Percentiles rank a stretch among this genome's conserved stretches.
Conservation (phyloP, 441 rosid species). For the Biscutella laevigata region DNA sequence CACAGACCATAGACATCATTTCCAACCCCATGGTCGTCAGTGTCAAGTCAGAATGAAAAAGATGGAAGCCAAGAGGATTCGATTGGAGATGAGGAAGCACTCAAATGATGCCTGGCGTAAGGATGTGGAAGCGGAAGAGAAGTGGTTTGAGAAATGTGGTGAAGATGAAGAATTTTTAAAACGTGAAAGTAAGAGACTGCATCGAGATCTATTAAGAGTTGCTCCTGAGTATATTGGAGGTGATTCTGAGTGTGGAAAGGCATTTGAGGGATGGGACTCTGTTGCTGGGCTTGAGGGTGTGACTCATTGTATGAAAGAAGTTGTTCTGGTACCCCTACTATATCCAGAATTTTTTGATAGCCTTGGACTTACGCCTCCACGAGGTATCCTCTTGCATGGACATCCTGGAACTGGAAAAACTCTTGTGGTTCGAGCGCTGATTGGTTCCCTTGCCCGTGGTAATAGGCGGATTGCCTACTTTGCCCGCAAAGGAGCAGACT, state of each 20-base stretch:
- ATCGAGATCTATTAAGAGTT: slow-evolving; percentile 87
- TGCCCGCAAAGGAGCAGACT: slow-evolving; percentile 98
- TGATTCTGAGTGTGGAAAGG: slow-evolving; percentile 46
- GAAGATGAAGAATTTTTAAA: slow-evolving; percentile 97
- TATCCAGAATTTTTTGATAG: slow-evolving; percentile 92
- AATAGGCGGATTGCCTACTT: slow-evolving; percentile 89
- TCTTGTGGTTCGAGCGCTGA: slow-evolving; percentile 86
- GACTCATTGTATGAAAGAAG: slow-evolving; percentile 92
- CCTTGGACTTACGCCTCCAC: slow-evolving; percentile 87
- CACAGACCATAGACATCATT: slow-evolving; percentile 78
- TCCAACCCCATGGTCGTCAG: slow-evolving; percentile 72
- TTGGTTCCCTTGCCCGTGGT: slow-evolving; percentile 93
- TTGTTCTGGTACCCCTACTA: slow-evolving; percentile 80
- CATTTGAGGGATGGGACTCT: slow-evolving; percentile 90
- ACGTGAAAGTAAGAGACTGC: slow-evolving; percentile 93
- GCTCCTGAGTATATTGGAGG: slow-evolving; percentile 96
- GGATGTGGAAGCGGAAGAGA: slow-evolving; percentile 96
- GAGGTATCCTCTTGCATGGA: slow-evolving; percentile 97
- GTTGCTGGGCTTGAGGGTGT: slow-evolving; percentile 97
- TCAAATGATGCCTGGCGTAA: slow-evolving; percentile 84
- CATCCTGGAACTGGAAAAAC: slow-evolving; percentile 99
- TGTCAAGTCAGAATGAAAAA: slow-evolving; percentile 53
- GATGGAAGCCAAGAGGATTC: slow-evolving; percentile 80
- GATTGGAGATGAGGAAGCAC: slow-evolving; percentile 56
- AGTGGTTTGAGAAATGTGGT: slow-evolving; percentile 97